A percentile compares a stretch with the other conserved stretches of the same genome.
phyloP scores from a whole-genome alignment of 208 protist genomes.

The Wallacemonas sp. region DNA sequence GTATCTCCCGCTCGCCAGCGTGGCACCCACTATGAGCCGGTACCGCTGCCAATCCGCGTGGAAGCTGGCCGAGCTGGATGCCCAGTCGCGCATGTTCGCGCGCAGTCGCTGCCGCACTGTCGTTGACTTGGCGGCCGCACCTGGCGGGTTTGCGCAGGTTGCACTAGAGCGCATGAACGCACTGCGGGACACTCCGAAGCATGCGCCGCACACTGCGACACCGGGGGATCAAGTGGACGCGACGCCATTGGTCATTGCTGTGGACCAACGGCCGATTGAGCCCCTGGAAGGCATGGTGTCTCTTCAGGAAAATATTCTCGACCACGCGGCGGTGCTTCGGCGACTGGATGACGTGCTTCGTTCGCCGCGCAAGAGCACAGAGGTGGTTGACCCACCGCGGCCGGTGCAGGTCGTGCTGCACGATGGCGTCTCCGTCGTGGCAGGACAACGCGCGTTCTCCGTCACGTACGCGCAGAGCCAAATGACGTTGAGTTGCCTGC shows the following conservation, averaged over 20 bases:
- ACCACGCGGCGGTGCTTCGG: constrained; percentile 18
- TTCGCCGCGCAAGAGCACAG: neutral
- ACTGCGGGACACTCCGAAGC: no score
- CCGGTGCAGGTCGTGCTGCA: constrained; percentile 56
- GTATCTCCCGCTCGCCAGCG: neutral
- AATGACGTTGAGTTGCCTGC: constrained; percentile 60
- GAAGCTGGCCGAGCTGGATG: constrained; percentile 68
- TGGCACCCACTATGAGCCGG: neutral
- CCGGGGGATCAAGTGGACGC: neutral
- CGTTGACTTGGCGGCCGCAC: constrained; percentile 70
- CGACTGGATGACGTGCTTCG: neutral
- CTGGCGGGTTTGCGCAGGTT: constrained; percentile 70
- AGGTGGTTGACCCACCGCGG: neutral
- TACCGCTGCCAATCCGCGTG: constrained; percentile 62
- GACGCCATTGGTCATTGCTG: constrained; percentile 48
- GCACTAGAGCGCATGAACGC: constrained; percentile 64
- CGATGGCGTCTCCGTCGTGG: constrained; percentile 72
- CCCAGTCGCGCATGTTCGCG: constrained; percentile 35
- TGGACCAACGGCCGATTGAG: constrained; percentile 53
- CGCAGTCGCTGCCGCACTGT: constrained; percentile 29
- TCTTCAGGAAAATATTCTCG: constrained; percentile 46
- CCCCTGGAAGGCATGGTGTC: constrained; percentile 32
- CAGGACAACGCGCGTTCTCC: constrained; percentile 53
- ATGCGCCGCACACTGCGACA: no score
- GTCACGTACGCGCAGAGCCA: constrained; percentile 78